Conservation (phyloP, 345 rosid genomes). For the thale cress (Arabidopsis thaliana) region DNA sequence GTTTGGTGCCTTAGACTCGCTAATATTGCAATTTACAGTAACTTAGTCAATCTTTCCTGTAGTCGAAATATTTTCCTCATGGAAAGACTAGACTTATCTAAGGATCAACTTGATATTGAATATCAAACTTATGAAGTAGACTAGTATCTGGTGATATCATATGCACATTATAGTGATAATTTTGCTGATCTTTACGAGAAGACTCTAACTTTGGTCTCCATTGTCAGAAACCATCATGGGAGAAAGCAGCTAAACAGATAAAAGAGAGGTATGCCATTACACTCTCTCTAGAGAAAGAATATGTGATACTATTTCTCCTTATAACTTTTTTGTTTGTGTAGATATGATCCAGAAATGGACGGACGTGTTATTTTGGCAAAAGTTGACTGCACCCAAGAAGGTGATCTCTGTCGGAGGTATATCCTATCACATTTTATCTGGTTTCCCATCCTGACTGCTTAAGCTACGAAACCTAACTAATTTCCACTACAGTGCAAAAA, state of each 20-base stretch:
- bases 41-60: conserved; percentile 21
- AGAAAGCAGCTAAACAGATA: conserved; percentile 83
- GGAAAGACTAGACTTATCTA: conserved; percentile 11
- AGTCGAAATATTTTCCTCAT: conserved; percentile 6
- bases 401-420: conserved; percentile 89
- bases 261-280: conserved; percentile 66
- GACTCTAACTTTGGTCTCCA: conserved; percentile 30
- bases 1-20: conserved; percentile 19
- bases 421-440: conserved; percentile 27
- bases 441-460: conserved; percentile 17
- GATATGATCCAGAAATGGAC: conserved; percentile 94
- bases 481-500: background rate
- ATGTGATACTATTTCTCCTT: conserved; percentile 23
- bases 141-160: conserved; percentile 14
- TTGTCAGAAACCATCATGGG: conserved; percentile 98
- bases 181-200: background rate
- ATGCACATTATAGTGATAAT: conserved; percentile 2
- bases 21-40: conserved; percentile 13
- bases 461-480: conserved; percentile 17
- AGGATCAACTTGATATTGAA: conserved; percentile 18
- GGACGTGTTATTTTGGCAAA: conserved; percentile 87
- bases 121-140: conserved; percentile 13
- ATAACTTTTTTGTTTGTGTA: conserved; percentile 40
- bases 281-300: conserved; percentile 11
- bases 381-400: conserved; percentile 89